Evolutionary conservation across 2,329 filamentous ascomycete genomes (phyloP), one percentile per base, ranked within the genome.

Genomic region (Kalmusia sp.): DNA sequence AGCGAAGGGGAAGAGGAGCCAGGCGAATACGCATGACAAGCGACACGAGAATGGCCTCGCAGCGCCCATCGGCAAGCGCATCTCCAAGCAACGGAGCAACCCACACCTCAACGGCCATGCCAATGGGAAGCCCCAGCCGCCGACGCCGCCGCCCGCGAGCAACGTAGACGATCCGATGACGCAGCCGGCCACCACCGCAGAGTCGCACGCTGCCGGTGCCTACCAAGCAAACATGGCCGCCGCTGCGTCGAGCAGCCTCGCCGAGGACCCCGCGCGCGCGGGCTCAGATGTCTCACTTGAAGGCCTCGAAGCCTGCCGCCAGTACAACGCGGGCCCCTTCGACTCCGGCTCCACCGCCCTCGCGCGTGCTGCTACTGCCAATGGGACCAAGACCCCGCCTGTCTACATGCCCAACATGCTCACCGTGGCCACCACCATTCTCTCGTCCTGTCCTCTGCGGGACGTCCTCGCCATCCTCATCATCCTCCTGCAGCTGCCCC

Each of bases 391-490:
- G 70, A 88, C 88, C 74, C 85, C 88, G 64, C 80, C 82, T 61
- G 82, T 87, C 49, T 88, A 90, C 63, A 86, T 89, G 63, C 54
- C 58, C 70, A 81, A 87, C 49, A 86, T 90, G 41, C 78, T 96
- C 63, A 87, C 90, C 65, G 82, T 96, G 61, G 89, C 90, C 59
- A 85, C 91, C 63, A 96, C 92, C 50, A 93, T 98, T 66, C 85
- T 98, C 72, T 87, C 87, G 68, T 92, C 92, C 47, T 93, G 93
- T 68, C 93, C 93, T 49, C 87, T 96, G 70, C 90, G 92, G 78
- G 93, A 98, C 78, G 96, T 93, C 56, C 91, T 97, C 77, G 92
- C 93, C 72, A 96, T 98, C 69, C 87, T 98, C 74, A 96, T 97
- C 77, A 90, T 97, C 67, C 85, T 98, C 63, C 90, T 97, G 76